Evolutionary conservation across 2,329 filamentous ascomycete genomes (phyloP).

Genomic region (Botrytis galanthina): DNA sequence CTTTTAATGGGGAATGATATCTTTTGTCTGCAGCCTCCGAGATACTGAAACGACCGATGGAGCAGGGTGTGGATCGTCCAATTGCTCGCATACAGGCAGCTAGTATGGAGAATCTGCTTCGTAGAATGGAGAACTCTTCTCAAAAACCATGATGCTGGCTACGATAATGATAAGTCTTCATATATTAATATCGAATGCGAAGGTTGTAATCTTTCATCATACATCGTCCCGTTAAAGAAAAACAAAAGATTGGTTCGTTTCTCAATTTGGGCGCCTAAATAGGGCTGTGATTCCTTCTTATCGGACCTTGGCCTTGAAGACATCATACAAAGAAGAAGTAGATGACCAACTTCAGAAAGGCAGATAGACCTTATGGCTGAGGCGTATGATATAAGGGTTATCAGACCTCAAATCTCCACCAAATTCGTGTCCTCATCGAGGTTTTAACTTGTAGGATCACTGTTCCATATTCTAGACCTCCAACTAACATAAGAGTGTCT

Average conservation of each 20-base stretch:
- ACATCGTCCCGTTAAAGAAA: background rate
- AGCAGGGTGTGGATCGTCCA: background rate
- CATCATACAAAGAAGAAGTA: background rate
- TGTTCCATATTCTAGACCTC: conserved; percentile 5
- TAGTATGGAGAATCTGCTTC: background rate
- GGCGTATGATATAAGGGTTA: background rate
- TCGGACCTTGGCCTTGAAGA: background rate
- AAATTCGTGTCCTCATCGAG: background rate
- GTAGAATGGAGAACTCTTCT: background rate
- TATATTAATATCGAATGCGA: background rate
- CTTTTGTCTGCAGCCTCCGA: too few relatives aligned
- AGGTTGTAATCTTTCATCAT: background rate
- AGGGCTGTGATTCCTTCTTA: conserved; percentile 9
- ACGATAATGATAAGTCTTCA: background rate
- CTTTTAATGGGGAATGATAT: too few relatives aligned
- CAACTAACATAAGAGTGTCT: conserved; percentile 3
- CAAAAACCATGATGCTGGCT: background rate
- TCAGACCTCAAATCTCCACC: conserved; percentile 7
- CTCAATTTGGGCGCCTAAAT: background rate
- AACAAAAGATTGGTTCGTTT: conserved; percentile 5
- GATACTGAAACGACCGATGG: background rate
- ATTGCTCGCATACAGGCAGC: background rate
- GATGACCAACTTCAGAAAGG: background rate
- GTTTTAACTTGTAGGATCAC: background rate
- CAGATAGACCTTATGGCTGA: background rate